A percentile compares a stretch with the other conserved stretches of the same genome.
Conservation (phyloP, 2,329 filamentous ascomycete species). For the Alternaria novae-zelandiae region DNA sequence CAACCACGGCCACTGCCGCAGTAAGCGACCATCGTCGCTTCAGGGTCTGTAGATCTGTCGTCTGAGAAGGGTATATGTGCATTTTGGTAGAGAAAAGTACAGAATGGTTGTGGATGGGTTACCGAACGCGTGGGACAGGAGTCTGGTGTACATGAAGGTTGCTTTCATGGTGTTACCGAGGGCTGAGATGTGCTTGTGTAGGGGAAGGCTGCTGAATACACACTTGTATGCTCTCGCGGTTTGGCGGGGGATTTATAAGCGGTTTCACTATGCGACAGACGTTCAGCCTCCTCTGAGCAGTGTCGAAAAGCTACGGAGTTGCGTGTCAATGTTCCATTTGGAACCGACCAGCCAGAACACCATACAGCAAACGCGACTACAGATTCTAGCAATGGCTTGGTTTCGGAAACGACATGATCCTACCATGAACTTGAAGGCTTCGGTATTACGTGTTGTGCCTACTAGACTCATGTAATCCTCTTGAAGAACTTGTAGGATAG, state of each 20-base stretch:
- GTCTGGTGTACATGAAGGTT: rapidly evolving
- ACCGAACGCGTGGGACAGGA: background rate
- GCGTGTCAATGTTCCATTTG: background rate
- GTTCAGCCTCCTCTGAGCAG: background rate
- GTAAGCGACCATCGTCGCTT: background rate
- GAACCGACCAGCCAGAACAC: background rate
- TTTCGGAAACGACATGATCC: background rate
- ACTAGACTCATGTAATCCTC: background rate
- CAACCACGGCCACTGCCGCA: background rate
- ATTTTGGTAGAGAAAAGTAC: background rate
- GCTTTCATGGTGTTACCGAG: background rate
- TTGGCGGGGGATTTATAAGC: background rate
- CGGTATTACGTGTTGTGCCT: background rate
- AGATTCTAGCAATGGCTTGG: background rate
- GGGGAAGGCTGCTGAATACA: background rate
- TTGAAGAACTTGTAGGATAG: background rate
- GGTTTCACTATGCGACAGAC: background rate
- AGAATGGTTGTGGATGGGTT: background rate
- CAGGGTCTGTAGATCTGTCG: background rate
- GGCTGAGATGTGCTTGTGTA: background rate
- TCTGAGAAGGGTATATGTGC: background rate
- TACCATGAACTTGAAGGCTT: background rate
- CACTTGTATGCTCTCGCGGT: background rate
- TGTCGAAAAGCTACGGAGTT: background rate
- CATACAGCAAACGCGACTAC: background rate